phyloP scores from a whole-genome alignment of 805 yeast genomes.

The Metschnikowia picachoensis region DNA sequence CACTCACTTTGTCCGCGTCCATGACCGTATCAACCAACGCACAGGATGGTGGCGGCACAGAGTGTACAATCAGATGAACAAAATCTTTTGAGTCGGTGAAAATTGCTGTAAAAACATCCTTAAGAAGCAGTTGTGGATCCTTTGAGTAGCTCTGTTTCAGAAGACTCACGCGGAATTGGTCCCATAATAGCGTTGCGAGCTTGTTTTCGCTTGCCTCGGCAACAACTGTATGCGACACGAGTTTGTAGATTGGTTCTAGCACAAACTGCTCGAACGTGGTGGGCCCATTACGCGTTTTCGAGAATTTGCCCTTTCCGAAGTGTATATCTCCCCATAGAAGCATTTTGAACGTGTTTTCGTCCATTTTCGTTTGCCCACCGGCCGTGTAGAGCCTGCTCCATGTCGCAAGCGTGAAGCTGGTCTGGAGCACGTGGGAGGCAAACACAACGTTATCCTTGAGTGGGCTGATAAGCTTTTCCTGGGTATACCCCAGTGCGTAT shows the following conservation, averaged over 20 bases:
- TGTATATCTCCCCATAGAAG: constrained; percentile 78
- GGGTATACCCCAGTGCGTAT: constrained; percentile 24
- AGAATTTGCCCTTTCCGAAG: constrained; percentile 49
- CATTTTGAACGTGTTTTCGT: constrained; percentile 40
- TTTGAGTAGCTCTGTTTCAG: constrained; percentile 38
- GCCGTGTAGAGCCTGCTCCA: constrained; percentile 50
- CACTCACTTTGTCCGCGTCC: constrained; percentile 27
- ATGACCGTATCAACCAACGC: neutral
- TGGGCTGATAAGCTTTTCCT: constrained; percentile 49
- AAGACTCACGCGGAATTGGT: constrained; percentile 45
- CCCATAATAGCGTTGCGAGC: constrained; percentile 43
- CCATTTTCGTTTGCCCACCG: constrained; percentile 7
- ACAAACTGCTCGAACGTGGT: constrained; percentile 62
- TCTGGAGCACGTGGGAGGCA: constrained; percentile 60
- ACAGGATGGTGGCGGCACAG: no score
- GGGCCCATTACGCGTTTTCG: constrained; percentile 16
- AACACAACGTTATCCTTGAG: constrained; percentile 65
- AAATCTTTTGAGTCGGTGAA: constrained; percentile 53
- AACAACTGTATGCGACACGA: constrained; percentile 58
- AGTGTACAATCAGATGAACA: constrained; percentile 41
- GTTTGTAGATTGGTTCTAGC: constrained; percentile 76
- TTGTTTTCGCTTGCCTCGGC: constrained; percentile 37
- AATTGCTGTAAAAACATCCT: constrained; percentile 48
- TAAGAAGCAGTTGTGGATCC: constrained; percentile 60
- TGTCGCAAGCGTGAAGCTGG: constrained; percentile 63